Percentiles rank a stretch among this genome's conserved stretches.
Conservation (phyloP, 768 basidiomycete genomes). For the Terana coerulea region DNA sequence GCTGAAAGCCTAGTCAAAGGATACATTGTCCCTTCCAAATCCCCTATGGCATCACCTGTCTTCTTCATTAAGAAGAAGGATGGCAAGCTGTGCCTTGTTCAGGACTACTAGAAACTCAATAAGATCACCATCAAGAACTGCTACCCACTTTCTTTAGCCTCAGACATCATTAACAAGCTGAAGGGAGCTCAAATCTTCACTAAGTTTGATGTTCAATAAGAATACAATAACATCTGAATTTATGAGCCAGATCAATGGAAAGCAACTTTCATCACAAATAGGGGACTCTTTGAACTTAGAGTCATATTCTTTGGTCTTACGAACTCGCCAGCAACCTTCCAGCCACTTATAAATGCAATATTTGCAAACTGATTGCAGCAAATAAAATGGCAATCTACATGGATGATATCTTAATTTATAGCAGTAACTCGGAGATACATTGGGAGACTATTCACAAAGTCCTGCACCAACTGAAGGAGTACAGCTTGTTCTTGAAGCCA, state of each 20-base stretch:
- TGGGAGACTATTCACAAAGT: slow-evolving; percentile 21
- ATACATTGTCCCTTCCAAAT: slow-evolving; percentile 18
- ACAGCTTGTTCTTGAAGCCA: too few species aligned
- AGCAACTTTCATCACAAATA: slow-evolving; percentile 27
- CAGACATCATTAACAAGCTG: slow-evolving; percentile 22
- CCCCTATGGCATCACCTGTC: slow-evolving; percentile 19
- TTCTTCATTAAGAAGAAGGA: slow-evolving; percentile 36
- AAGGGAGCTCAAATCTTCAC: slow-evolving; percentile 20
- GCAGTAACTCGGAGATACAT: slow-evolving; percentile 22
- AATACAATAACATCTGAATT: slow-evolving; percentile 19
- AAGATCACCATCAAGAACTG: slow-evolving; percentile 23
- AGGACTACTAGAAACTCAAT: slow-evolving; percentile 32
- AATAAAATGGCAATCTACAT: slow-evolving; percentile 38
- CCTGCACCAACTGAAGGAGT: slow-evolving; percentile 34
- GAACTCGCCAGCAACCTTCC: slow-evolving; percentile 26
- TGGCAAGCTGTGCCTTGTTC: slow-evolving; percentile 24
- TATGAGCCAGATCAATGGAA: slow-evolving; percentile 26
- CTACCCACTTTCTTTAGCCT: slow-evolving; percentile 25
- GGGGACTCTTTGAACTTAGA: slow-evolving; percentile 24
- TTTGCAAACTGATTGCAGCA: slow-evolving; percentile 27
- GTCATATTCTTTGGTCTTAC: slow-evolving; percentile 28
- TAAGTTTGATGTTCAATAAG: slow-evolving; percentile 27
- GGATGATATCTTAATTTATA: slow-evolving; percentile 33
- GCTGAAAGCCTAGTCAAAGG: slow-evolving; percentile 21
- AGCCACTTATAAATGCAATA: slow-evolving; percentile 30